Base-by-base conservation (phyloP, 441 rosid genomes). In the Raphanus hybrid region DNA sequence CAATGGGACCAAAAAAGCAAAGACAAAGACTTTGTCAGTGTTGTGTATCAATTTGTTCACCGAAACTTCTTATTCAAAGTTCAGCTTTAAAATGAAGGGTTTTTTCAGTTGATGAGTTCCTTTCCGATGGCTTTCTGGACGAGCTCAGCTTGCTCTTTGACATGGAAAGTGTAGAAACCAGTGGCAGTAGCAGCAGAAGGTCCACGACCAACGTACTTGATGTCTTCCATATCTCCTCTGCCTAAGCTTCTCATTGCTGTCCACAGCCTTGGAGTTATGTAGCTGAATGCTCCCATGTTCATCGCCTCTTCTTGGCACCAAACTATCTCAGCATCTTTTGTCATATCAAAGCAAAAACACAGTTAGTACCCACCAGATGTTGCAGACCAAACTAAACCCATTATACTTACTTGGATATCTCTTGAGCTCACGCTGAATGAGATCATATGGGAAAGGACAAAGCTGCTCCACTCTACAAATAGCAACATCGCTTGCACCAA, bases 391-490 rank as follows among this genome's bases (percentile, higher is more conserved):
- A n/a, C 59, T 20, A 8, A 76, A 50, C 16, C 4, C 48, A 63
- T 0, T 39, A 37, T 73, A 59, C 70, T 29, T 71, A 64, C 99
- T 93, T 71, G 97, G 98, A 83, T 96, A 93, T 80, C 98, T 88
- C 83, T 88, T 92, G 12, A 96, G 91, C 84, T 96, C 99, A 62
- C 98, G 88, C 84, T 96, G 97, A 67, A 90, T 80, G 60, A 96
- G 97, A 83, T 96, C 93, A 70, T 96, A 92, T 26, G 98, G 98
- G 88, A 93, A 93, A 8, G 98, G 99, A 34, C 98, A 92, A 66
- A 96, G 87, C 80, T 96, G 99, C 71, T 96, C 99, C 76, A 93
- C 92, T 80, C 99, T 88, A 67, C 99, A 93, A 2, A 96, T 93
- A 59, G 99, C 99, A 78, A 93, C 83, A 55, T 96, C 97, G 26